Conservation (phyloP, 2,329 filamentous ascomycete genomes). For the Trichoderma guizhouense region DNA sequence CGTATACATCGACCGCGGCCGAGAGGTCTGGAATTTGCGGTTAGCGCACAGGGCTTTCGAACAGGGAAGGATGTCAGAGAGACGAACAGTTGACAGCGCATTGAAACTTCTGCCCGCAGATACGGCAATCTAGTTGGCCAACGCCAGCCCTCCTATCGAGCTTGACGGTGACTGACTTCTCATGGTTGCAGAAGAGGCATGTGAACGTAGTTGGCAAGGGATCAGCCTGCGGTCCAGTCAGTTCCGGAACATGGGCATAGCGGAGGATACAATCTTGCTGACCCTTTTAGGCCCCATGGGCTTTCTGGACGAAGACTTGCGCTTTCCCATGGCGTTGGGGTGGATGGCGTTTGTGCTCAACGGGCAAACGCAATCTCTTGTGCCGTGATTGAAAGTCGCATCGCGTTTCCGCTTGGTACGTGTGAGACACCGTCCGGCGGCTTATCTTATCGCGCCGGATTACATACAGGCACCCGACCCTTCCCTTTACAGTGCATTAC, state of each 20-base stretch:
- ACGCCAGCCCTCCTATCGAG: conserved; percentile 90
- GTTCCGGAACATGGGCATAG: neutral
- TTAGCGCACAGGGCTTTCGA: conserved; percentile 21
- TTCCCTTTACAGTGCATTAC: neutral
- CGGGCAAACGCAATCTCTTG: conserved; percentile 5
- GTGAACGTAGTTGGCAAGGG: conserved; percentile 81
- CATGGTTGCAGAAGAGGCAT: conserved; percentile 98
- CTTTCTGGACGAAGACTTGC: conserved; percentile 86
- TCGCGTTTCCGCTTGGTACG: conserved; percentile 10
- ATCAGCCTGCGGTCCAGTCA: conserved; percentile 48
- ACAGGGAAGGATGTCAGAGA: neutral
- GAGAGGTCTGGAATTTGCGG: conserved; percentile 64
- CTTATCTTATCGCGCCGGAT: conserved; percentile 16
- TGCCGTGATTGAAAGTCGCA: conserved; percentile 11
- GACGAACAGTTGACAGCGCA: conserved; percentile 83
- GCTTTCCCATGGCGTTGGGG: conserved; percentile 68
- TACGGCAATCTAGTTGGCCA: conserved; percentile 81
- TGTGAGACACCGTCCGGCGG: neutral
- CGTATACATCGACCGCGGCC: conserved; percentile 90
- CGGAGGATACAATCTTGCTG: conserved; percentile 19
- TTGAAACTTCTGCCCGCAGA: conserved; percentile 92
- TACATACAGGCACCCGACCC: neutral
- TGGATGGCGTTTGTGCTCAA: neutral
- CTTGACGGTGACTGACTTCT: conserved; percentile 85
- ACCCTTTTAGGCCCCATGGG: conserved; percentile 82